These are phyloP conservation scores for Fusarium praegraminearum DNA, from an alignment of 2,329 filamentous ascomycete genomes.

Conservation along the genomic window DNA sequence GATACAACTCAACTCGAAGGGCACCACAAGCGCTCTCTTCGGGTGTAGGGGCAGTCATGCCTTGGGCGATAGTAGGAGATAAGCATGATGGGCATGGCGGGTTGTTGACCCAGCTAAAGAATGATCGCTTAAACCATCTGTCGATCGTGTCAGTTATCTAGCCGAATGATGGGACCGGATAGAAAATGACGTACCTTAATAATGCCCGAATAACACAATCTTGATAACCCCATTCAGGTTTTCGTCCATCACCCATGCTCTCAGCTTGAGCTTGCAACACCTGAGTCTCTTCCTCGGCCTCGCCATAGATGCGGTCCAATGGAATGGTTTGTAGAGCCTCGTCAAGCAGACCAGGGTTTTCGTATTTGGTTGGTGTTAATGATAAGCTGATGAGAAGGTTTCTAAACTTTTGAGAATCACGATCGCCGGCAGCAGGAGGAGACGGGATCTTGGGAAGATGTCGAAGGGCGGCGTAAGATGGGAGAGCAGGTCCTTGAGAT, in stretches of 20 bases:
- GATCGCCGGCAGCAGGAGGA: conserved; percentile 74
- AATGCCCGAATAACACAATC: conserved; percentile 94
- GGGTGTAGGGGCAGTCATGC: conserved; percentile 84
- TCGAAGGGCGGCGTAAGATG: conserved; percentile 62
- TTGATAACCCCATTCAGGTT: conserved; percentile 95
- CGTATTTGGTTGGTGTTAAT: conserved; percentile 90
- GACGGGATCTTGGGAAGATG: conserved; percentile 73
- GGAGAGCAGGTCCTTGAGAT: conserved; percentile 59
- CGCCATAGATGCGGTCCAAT: conserved; percentile 89
- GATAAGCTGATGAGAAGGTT: conserved; percentile 88
- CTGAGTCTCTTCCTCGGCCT: conserved; percentile 93
- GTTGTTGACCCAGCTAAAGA: conserved; percentile 98
- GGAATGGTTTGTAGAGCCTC: conserved; percentile 90
- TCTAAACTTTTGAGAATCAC: conserved; percentile 78
- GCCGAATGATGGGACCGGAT: background rate
- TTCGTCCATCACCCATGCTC: conserved; percentile 83
- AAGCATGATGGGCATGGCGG: conserved; percentile 85
- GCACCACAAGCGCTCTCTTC: conserved; percentile 93
- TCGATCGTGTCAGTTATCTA: conserved; percentile 33
- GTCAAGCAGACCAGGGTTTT: conserved; percentile 94
- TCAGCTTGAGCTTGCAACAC: conserved; percentile 88
- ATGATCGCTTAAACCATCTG: conserved; percentile 91
- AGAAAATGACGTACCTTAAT: conserved; percentile 71
- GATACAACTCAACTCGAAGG: conserved; percentile 87
- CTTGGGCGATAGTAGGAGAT: conserved; percentile 84